Evolutionary conservation across 2,329 filamentous ascomycete genomes (phyloP).

Genomic region (Penicillium sclerotigenum): DNA sequence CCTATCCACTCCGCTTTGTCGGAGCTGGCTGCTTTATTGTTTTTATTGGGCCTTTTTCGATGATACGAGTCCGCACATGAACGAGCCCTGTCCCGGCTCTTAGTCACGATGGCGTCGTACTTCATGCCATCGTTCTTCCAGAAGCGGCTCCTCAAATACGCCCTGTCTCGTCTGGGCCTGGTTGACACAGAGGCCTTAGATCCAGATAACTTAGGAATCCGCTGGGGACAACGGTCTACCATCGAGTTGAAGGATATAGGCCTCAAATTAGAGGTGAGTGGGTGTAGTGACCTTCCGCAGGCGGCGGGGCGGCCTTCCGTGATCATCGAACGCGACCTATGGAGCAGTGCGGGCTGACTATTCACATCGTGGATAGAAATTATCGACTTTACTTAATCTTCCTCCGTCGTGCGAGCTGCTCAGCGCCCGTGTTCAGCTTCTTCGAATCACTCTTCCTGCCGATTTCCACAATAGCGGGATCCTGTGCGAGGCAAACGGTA

Average conservation of each 20-base stretch:
- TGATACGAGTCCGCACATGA: conserved; percentile 28
- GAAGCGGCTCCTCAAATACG: conserved; percentile 85
- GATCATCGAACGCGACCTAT: not conserved
- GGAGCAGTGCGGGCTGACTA: conserved; percentile 23
- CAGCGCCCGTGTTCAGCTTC: conserved; percentile 69
- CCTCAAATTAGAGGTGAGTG: conserved; percentile 68
- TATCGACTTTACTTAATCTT: conserved; percentile 70
- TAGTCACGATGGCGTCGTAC: conserved; percentile 63
- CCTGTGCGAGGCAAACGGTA: conserved; percentile 73
- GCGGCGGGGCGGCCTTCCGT: conserved; percentile 5
- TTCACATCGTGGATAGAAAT: conserved; percentile 58
- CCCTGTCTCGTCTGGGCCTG: conserved; percentile 75
- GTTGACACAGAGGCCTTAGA: conserved; percentile 85
- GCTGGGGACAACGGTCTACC: conserved; percentile 74
- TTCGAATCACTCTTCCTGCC: conserved; percentile 80
- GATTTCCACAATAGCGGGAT: conserved; percentile 86
- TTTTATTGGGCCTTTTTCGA: conserved; percentile 24
- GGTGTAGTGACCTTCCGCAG: not conserved
- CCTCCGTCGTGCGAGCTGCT: conserved; percentile 68
- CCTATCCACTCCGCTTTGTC: conserved; percentile 4
- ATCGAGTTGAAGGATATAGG: conserved; percentile 86
- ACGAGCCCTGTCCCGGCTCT: conserved; percentile 32
- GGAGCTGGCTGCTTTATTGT: conserved; percentile 5
- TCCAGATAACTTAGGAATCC: conserved; percentile 79
- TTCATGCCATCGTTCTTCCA: conserved; percentile 76